Base-by-base conservation (phyloP, 1,284 basidiomycete genomes). In the Butyriboletus appendiculatus region DNA sequence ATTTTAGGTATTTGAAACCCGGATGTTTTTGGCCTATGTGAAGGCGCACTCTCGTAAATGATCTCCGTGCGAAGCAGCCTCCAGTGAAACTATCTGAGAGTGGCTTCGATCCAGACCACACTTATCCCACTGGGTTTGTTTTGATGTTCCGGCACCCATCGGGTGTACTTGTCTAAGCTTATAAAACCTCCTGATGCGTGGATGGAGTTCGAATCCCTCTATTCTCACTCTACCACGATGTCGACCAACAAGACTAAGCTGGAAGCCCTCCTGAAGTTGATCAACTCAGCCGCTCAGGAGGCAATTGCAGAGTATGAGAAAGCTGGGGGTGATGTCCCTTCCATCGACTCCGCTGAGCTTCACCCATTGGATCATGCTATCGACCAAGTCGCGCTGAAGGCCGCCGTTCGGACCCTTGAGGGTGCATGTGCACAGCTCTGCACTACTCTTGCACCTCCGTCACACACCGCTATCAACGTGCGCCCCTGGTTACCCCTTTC, bases 391-490 rank as follows among this genome's bases (percentile, higher is more conserved):
- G 53, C 48, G 3, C 47, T 71, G 16, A 70, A 57, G 52, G 50
- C 49, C 2, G 54, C 65, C 5, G 16, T 70, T 28, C 55, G 67
- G 33, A 71, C 48, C 11, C 65, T 71, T 12, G 68, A 70, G 45
- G 65, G 65, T 41, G 65, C 65, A 45, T 71, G 67, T 38, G 51
- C 53, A 28, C 68, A 69, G 48, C 32, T 68, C 15, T 67, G 67
- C 50, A 48, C 65, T 7, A 71, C 67, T 30, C 64, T 68, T 22
- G 69, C 66, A 10, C 66, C 69, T 0, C 66, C 66, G 15, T 46
- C 64, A 5, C 68, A 70, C 26, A 58, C 58, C 10, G 64, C 54
- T 9, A 55, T 70, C 26, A 68, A 68, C 14, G 69, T 68, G 37
- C 39, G 68, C 15, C 26, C 26, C 8, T 7, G 1, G 5, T 8